Conservation (phyloP, 768 basidiomycete genomes). For the Mycena floridula region DNA sequence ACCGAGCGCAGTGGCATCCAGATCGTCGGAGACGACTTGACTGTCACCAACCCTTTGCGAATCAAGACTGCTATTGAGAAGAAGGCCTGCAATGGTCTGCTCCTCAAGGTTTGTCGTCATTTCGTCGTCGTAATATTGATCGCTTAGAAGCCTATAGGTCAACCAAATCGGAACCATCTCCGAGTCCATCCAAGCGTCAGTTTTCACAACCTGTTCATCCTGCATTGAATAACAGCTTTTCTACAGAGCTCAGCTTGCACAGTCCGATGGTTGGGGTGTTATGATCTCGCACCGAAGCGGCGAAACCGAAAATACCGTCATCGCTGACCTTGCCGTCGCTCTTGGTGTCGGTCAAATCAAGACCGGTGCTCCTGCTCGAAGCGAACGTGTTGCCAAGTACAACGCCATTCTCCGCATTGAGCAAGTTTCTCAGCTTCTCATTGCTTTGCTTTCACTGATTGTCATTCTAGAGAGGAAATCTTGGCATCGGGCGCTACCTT, state of each 20-base stretch:
- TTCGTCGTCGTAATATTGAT: slow-evolving; percentile 3
- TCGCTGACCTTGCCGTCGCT: slow-evolving; percentile 92
- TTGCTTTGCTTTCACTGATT: slow-evolving; percentile 8
- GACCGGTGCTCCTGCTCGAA: slow-evolving; percentile 94
- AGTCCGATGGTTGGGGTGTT: slow-evolving; percentile 96
- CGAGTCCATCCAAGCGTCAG: slow-evolving; percentile 97
- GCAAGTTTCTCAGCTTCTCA: slow-evolving; percentile 35
- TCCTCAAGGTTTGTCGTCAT: slow-evolving; percentile 64
- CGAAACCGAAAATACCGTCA: slow-evolving; percentile 96
- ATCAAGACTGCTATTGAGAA: slow-evolving; percentile 99
- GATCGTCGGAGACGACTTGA: slow-evolving; percentile 94
- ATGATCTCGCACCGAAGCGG: slow-evolving; percentile 99
- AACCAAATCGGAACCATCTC: slow-evolving; percentile 99
- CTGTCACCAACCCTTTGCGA: slow-evolving; percentile 93
- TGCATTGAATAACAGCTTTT: slow-evolving; percentile 3
- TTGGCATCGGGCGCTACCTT: slow-evolving; percentile 54
- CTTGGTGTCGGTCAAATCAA: slow-evolving; percentile 95
- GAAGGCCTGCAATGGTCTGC: slow-evolving; percentile 98
- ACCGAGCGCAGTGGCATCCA: slow-evolving; percentile 75
- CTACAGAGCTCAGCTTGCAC: slow-evolving; percentile 84
- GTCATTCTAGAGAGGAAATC: slow-evolving; percentile 66
- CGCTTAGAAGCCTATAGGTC: slow-evolving; percentile 37
- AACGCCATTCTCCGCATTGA: slow-evolving; percentile 87
- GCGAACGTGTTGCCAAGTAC: slow-evolving; percentile 96
- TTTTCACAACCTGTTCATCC: slow-evolving; percentile 13